Base-by-base conservation (phyloP, 768 basidiomycete genomes). In the Termitomyces sp. region DNA sequence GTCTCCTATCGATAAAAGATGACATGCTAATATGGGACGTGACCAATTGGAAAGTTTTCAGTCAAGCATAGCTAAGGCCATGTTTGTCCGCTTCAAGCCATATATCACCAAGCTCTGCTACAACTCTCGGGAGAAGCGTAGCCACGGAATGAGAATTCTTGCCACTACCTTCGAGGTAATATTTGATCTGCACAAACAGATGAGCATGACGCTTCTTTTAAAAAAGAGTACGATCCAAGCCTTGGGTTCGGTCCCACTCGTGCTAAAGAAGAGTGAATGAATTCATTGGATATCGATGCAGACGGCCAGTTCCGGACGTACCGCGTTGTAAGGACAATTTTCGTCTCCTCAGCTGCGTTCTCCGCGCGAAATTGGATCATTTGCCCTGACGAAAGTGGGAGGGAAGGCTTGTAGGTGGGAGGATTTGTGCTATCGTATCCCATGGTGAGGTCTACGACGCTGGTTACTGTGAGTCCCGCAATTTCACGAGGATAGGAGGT, bases 171-270 rank as follows among this genome's bases (percentile, higher is more conserved):
- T 95, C 93, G 28, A 94, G 73, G 64, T 95, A 95, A 67, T 88
- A 92, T 66, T 95, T 95, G 71, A 93, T 90, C 88, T 78, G 45
- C n/a, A 43, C 43, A n/a, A 28, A 30, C 22, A 50, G 24, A 10
- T 50, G 1, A 37, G 37, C 5, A 38, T 40, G 34, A 78, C 51
- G 35, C 45, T 43, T 51, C 30, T 22, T 7, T 3, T 51, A 32
- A 34, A n/a, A 34, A 21, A 55, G 22, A 45, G 5, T 8, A 7
- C 17, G 28, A 30, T 15, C n/a, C 32, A 40, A 21, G 55, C 90
- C 82, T 94, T 94, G 0, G 92, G 92, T 62, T 94, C 92, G 14
- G 93, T 95, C 19, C 93, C 93, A 61, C 89, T 91, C 28, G 92
- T 94, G 52, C 92, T 58, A 14, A 11, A 40, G 24, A 50, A 40